Base-by-base conservation (phyloP, 2,329 filamentous ascomycete species). In the Geosmithia putterillii region DNA sequence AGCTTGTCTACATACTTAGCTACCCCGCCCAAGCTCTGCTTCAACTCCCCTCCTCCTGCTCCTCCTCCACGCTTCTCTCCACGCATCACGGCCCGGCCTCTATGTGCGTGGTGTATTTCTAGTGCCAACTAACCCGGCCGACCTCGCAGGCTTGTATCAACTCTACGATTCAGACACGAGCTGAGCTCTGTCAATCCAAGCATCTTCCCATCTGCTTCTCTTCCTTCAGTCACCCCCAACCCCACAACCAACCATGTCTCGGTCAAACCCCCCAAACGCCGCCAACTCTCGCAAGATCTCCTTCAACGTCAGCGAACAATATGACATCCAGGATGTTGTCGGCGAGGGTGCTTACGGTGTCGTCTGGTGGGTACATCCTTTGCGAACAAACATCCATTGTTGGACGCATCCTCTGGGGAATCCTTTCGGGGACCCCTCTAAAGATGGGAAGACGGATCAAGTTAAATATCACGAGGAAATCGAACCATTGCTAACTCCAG, bases 301-400 rank as follows among this genome's bases (percentile, higher is more conserved):
- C 45, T 98, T 98, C 81, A 98, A 98, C 60, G 92, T 98, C 50
- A 95, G 89, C 58, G 92, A 98, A 66, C 92, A 98, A 65, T 98
- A 98, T 62, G 92, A 98, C 60, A 98, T 98, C 52, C 90, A 96
- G 64, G 92, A 98, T 81, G 92, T 98, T 41, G 94, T 98, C 47
- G 92, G 92, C 53, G 92, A 98, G 67, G 92, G 92, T 59, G 92
- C 92, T 51, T 98, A 98, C 59, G 92, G 92, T 63, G 90, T 98
- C 51, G 92, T 98, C 53, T 96, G 92, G 89, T 95, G 76, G 63
- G 83, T n/a, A n/a, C n/a, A n/a, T n/a, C n/a, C n/a, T n/a, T n/a
- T n/a, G n/a, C n/a, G n/a, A n/a, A n/a, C n/a, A n/a, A n/a, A n/a
- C n/a, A n/a, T n/a, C n/a, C n/a, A n/a, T n/a, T n/a, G n/a, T n/a